phyloP scores from a whole-genome alignment of 805 yeast species.

The Wickerhamiella sergipiensis region DNA sequence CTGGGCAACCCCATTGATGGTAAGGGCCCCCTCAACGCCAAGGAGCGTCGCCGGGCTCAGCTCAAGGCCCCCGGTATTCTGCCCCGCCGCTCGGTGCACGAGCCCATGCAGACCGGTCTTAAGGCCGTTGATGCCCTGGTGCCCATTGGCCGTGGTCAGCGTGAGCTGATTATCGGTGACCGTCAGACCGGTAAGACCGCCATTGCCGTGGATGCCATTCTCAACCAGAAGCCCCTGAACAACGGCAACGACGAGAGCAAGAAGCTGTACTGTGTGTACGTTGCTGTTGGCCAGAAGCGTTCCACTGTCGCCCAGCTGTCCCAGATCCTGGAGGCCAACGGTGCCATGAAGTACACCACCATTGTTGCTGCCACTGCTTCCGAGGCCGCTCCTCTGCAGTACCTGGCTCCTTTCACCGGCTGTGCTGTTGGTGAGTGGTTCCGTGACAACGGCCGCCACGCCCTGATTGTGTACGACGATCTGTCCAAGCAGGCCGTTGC shows the following conservation, averaged over 20 bases:
- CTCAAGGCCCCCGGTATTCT: constrained; percentile 99
- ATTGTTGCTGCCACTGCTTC: constrained; percentile 99
- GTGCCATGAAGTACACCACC: constrained; percentile 94
- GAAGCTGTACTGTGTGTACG: constrained; percentile 99
- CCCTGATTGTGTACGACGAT: constrained; percentile 93
- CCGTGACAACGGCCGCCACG: constrained; percentile 99
- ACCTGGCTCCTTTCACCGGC: constrained; percentile 99
- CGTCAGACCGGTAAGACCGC: constrained; percentile 99
- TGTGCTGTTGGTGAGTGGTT: constrained; percentile 99
- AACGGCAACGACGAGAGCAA: constrained; percentile 85
- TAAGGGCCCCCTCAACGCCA: constrained; percentile 92
- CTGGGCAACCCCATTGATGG: constrained; percentile 99
- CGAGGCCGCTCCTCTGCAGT: constrained; percentile 99
- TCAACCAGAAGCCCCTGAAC: constrained; percentile 99
- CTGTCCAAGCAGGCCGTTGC: constrained; percentile 99
- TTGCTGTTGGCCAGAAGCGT: constrained; percentile 99
- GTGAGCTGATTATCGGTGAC: constrained; percentile 99
- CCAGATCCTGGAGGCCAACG: constrained; percentile 96
- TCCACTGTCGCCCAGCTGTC: constrained; percentile 99
- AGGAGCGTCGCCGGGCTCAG: constrained; percentile 85
- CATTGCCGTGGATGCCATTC: constrained; percentile 94
- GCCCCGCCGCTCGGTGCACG: constrained; percentile 97
- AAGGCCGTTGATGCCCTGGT: constrained; percentile 98
- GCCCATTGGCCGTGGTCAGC: constrained; percentile 99
- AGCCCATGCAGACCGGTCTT: constrained; percentile 99